Evolutionary conservation across 257 asterid genomes (phyloP).

Genomic region (Solanum chiquidenum): DNA sequence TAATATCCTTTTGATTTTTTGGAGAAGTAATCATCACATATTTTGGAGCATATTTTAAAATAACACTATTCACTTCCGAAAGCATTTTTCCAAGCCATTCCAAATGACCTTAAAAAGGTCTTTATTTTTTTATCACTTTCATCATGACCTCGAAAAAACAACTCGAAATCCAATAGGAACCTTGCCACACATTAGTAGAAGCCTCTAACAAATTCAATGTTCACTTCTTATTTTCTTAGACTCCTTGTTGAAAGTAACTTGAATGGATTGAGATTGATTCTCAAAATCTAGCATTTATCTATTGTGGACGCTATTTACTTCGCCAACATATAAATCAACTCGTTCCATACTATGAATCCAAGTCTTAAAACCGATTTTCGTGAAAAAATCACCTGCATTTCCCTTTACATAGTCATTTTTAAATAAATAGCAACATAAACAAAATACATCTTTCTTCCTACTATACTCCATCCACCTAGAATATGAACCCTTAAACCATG

Average conservation of each 20-base stretch:
- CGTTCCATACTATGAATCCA: not conserved
- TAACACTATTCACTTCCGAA: not conserved
- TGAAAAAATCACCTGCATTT: not conserved
- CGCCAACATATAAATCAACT: not conserved
- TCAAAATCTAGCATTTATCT: not conserved
- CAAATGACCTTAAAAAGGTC: not conserved
- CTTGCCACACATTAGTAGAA: not conserved
- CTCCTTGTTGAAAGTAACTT: not conserved
- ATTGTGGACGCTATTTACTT: too few relatives aligned
- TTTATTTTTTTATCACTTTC: too few relatives aligned
- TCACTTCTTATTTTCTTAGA: not conserved
- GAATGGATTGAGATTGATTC: not conserved
- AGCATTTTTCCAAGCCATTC: not conserved
- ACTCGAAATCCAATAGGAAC: too few relatives aligned
- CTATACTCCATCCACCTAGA: too few relatives aligned
- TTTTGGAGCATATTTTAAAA: not conserved
- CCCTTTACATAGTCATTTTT: too few relatives aligned
- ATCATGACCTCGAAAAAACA: too few relatives aligned
- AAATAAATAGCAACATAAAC: too few relatives aligned
- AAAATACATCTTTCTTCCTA: too few relatives aligned
- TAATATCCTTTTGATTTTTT: not conserved
- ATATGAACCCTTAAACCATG: too few relatives aligned
- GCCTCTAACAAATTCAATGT: not conserved
- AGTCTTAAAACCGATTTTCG: not conserved
- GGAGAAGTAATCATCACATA: not conserved